Evolutionary conservation across 257 asterid genomes (phyloP).

Genomic region (Perilla frutescens): DNA sequence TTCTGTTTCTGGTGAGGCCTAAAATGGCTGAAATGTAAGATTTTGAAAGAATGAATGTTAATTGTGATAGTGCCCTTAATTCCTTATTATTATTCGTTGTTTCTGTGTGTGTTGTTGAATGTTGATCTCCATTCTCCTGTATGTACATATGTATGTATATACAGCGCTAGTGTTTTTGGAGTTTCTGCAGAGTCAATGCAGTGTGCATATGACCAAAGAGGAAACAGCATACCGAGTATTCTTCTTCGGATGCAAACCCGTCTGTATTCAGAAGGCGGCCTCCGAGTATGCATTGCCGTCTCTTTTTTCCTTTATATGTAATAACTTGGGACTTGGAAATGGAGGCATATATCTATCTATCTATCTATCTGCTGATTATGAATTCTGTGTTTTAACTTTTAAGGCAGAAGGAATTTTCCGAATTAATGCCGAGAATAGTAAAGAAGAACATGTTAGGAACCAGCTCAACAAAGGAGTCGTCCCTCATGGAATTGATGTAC

Average conservation of each 20-base stretch:
- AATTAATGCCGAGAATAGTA: constrained; percentile 75
- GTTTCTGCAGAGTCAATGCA: constrained; percentile 92
- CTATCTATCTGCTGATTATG: neutral
- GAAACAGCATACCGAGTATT: constrained; percentile 81
- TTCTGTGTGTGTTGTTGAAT: neutral
- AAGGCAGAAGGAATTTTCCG: constrained; percentile 95
- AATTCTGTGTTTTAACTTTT: constrained; percentile 6
- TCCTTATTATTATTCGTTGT: no score
- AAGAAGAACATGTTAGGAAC: constrained; percentile 63
- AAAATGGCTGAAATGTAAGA: neutral
- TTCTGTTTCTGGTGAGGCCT: neutral
- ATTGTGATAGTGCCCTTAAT: neutral
- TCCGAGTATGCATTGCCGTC: constrained; percentile 46
- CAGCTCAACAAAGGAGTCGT: constrained; percentile 73
- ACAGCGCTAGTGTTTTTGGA: constrained; percentile 82
- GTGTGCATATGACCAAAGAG: constrained; percentile 73
- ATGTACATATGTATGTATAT: neutral
- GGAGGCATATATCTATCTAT: neutral
- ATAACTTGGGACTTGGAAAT: neutral
- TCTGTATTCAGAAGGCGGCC: constrained; percentile 78
- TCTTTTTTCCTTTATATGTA: neutral
- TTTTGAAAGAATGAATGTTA: neutral
- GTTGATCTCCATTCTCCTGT: neutral
- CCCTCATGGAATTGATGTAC: constrained; percentile 79
- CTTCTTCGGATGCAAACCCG: constrained; percentile 79